Evolutionary conservation across 1,284 basidiomycete genomes (phyloP).

Genomic region (Trichosporon faecale): DNA sequence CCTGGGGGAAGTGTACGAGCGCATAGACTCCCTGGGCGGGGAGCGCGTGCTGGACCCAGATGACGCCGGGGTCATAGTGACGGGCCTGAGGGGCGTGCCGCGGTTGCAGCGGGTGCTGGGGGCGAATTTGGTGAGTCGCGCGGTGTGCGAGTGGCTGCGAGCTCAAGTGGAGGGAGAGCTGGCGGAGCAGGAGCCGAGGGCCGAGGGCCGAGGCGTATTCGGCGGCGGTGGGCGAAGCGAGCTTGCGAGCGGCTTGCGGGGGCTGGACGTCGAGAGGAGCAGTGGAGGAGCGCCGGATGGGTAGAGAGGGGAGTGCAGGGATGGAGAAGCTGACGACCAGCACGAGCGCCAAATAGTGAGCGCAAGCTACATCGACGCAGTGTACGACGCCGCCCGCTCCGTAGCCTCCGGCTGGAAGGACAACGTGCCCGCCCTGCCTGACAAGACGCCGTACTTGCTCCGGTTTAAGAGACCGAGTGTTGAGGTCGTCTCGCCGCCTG

Average conservation of each 20-base stretch:
- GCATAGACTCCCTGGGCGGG: conserved; percentile 47
- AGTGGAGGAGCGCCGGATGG: too few relatives aligned
- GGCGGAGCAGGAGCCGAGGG: too few relatives aligned
- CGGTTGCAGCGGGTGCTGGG: conserved; percentile 37
- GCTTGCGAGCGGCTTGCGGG: too few relatives aligned
- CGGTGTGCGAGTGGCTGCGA: not conserved
- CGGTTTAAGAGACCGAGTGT: conserved; percentile 6
- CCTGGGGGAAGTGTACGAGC: conserved; percentile 18
- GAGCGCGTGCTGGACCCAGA: conserved; percentile 25
- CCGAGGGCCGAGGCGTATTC: too few relatives aligned
- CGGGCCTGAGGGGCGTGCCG: conserved; percentile 41
- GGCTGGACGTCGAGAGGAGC: too few relatives aligned
- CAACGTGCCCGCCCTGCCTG: conserved; percentile 21
- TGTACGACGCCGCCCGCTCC: conserved; percentile 21
- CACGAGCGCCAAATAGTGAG: conserved; percentile 31
- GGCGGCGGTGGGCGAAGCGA: too few relatives aligned
- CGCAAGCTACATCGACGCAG: conserved; percentile 35
- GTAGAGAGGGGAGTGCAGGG: too few relatives aligned
- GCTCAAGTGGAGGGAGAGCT: too few relatives aligned
- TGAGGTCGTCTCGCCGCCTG: conserved; percentile 9
- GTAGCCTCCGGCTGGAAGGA: not conserved
- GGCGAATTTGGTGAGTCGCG: not conserved
- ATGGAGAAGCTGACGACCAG: conserved; percentile 18
- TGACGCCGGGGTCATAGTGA: conserved; percentile 36
- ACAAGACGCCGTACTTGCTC: conserved; percentile 26